These are phyloP conservation scores for Aegilops sharonensis DNA, from an alignment of 176 grass and related monocot genomes.

Conservation along the genomic window DNA sequence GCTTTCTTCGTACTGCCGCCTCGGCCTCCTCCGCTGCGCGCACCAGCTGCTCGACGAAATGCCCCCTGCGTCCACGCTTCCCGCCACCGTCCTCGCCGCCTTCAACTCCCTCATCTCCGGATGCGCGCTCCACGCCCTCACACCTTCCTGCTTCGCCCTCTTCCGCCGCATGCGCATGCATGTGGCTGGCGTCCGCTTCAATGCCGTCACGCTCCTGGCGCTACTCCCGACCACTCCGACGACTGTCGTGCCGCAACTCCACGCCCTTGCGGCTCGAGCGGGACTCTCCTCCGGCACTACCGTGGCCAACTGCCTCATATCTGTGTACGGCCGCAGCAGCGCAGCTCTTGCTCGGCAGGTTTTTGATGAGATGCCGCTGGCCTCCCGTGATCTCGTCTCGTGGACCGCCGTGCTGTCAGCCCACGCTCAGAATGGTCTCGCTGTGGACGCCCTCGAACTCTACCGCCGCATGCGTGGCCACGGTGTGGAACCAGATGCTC, in stretches of 20 bases:
- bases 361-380: constrained; percentile 42
- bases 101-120: constrained; percentile 78
- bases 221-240: constrained; percentile 37
- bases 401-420: constrained; percentile 67
- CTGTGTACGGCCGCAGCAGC: constrained; percentile 38
- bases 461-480: constrained; percentile 48
- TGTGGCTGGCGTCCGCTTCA: constrained; percentile 21
- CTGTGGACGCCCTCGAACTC: constrained; percentile 41
- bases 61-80: constrained; percentile 20
- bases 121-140: constrained; percentile 34
- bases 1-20: constrained; percentile 45
- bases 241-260: constrained; percentile 41
- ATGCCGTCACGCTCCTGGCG: constrained; percentile 58
- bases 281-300: background rate
- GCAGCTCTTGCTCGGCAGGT: constrained; percentile 35
- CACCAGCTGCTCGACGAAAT: constrained; percentile 62
- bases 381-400: constrained; percentile 48
- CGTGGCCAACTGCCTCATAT: constrained; percentile 61
- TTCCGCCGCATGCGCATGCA: constrained; percentile 67
- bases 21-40: constrained; percentile 46
- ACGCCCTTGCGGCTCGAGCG: constrained; percentile 25
- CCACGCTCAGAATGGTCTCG: constrained; percentile 57
- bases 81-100: constrained; percentile 35
- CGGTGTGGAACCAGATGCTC: constrained; percentile 47
- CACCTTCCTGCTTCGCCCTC: constrained; percentile 29